phyloP scores from a whole-genome alignment of 169 alveolate species.

The Babesia ovata region DNA sequence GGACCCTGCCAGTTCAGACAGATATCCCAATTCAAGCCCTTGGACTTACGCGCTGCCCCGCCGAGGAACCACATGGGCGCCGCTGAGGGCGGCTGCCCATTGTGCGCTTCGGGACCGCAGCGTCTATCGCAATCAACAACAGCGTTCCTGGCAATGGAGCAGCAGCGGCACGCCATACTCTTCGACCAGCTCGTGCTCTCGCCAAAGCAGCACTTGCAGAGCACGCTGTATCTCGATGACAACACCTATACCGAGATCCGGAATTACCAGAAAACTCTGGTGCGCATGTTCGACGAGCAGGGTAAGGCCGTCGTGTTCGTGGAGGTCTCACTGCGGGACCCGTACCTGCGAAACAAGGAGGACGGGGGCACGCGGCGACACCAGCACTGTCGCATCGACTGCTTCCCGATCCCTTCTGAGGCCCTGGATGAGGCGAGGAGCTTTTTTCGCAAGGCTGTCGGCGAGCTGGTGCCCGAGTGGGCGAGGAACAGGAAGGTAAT shows the following conservation, averaged over 20 bases:
- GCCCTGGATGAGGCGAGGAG: conserved; percentile 44
- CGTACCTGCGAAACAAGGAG: conserved; percentile 31
- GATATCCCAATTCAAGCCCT: conserved; percentile 11
- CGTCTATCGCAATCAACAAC: conserved; percentile 47
- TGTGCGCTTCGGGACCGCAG: neutral
- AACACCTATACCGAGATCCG: conserved; percentile 56
- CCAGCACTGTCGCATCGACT: conserved; percentile 52
- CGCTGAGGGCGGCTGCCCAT: neutral
- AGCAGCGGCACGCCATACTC: conserved; percentile 36
- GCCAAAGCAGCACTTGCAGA: conserved; percentile 49
- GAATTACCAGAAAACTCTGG: conserved; percentile 70
- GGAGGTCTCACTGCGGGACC: conserved; percentile 37
- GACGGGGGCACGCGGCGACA: conserved; percentile 1
- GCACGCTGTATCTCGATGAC: conserved; percentile 62
- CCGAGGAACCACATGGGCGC: neutral
- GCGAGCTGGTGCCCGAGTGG: conserved; percentile 59
- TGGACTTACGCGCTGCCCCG: conserved; percentile 20
- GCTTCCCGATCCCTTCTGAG: conserved; percentile 47
- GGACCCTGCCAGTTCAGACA: conserved; percentile 43
- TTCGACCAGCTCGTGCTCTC: conserved; percentile 53
- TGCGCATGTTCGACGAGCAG: conserved; percentile 53
- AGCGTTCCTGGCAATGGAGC: conserved; percentile 32
- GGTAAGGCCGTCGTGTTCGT: conserved; percentile 49
- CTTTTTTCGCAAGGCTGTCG: conserved; percentile 44
- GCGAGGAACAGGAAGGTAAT: conserved; percentile 37